Evolutionary conservation across 352 stramenopile species (phyloP).

Genomic region (Phytophthora pluvialis): DNA sequence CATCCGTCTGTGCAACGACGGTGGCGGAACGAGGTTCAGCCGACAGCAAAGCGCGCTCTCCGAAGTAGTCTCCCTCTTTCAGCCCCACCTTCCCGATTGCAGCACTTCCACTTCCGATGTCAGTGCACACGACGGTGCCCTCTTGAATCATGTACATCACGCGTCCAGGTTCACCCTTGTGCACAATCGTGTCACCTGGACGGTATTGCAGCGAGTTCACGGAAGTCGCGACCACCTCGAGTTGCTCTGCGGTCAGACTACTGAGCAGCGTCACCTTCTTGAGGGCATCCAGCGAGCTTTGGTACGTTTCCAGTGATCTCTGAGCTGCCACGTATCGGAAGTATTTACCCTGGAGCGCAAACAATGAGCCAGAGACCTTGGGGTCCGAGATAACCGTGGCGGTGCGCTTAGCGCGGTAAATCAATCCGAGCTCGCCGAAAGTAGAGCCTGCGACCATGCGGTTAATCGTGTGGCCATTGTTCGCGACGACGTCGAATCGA

Average conservation of each 20-base stretch:
- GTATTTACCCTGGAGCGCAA: conserved; percentile 53
- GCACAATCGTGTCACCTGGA: conserved; percentile 72
- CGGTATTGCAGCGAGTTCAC: conserved; percentile 57
- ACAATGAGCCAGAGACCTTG: conserved; percentile 45
- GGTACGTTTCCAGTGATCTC: conserved; percentile 45
- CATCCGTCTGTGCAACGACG: conserved; percentile 72
- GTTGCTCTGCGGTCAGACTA: conserved; percentile 50
- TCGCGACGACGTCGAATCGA: conserved; percentile 55
- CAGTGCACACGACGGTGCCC: conserved; percentile 63
- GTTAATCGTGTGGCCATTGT: conserved; percentile 52
- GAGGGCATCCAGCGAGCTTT: conserved; percentile 55
- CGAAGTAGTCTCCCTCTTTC: conserved; percentile 90
- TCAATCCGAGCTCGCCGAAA: conserved; percentile 62
- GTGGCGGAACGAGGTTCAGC: conserved; percentile 89
- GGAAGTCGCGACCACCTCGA: conserved; percentile 48
- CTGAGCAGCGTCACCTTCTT: conserved; percentile 51
- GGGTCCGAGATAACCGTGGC: conserved; percentile 50
- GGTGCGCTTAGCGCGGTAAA: conserved; percentile 62
- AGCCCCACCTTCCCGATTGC: conserved; percentile 47
- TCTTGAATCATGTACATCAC: conserved; percentile 86
- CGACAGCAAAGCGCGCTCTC: conserved; percentile 90
- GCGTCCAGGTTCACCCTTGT: conserved; percentile 73
- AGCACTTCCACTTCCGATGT: conserved; percentile 56
- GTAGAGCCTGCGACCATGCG: conserved; percentile 41
- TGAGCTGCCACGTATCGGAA: conserved; percentile 61